Base-by-base conservation (phyloP, 805 yeast species). In the Gaillardinia entomophila region DNA sequence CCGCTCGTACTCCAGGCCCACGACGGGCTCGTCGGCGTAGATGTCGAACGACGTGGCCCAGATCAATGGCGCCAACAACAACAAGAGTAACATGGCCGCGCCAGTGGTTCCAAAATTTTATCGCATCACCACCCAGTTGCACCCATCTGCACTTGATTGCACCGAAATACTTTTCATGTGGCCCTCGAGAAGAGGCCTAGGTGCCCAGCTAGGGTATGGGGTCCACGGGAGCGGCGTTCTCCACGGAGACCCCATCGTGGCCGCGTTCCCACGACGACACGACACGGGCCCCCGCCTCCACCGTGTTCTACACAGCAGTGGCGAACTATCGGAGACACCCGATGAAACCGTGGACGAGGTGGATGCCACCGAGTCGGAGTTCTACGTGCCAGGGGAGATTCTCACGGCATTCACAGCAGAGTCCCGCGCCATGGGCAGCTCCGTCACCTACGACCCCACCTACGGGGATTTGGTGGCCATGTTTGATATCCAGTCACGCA, bases 41-140 rank as follows among this genome's bases (percentile, higher is more conserved):
- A 55, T 20, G 35, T 57, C 55, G 37, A 57, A 57, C 24, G 41
- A 36, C 12, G 41, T 20, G 22, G 22, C 22, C 10, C 6, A 19
- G 8, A 6, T 10, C 22, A 6, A 19, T 6, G 38, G 32, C 3
- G 12, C 24, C 16, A 36, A n/a, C 13, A 25, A 20, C n/a, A 16
- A 16, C 35, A 23, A 34, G n/a, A 4, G 14, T 29, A 24, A 34
- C 23, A 15, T 30, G 22, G 11, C 29, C 13, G 15, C 24, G n/a
- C 20, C 29, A 36, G 20, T 13, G 22, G 11, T n/a, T 10, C 12
- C 12, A 24, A 19, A 27, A 31, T 17, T 19, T 31, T 12, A 14
- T 23, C 19, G 16, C 16, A 16, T 13, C 16, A 16, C 12, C 12
- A 18, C 17, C 15, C 24, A 15, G 16, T 14, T 12, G 16, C 15